A percentile compares a stretch with the other conserved stretches of the same genome.
Conservation (phyloP, 2,329 filamentous ascomycete genomes). For the Pseudogymnoascus sp. region DNA sequence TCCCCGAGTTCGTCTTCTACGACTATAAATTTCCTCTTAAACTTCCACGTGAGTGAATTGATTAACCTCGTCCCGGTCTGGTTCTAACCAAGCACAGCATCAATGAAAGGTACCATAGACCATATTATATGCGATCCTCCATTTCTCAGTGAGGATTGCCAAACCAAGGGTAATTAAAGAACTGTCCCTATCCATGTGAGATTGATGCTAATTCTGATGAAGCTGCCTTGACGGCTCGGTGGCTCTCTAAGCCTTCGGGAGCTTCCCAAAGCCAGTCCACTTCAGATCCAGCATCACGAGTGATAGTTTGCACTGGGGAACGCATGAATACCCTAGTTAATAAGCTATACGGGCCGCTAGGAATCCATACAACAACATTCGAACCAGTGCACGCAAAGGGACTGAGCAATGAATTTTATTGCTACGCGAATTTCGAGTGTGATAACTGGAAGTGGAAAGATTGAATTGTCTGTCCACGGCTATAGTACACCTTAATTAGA, state of each 20-base stretch:
- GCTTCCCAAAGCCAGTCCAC: not conserved
- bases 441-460: constrained; percentile 37
- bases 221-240: constrained; percentile 69
- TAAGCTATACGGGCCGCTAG: constrained; percentile 58
- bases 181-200: not conserved
- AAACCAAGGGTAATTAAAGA: constrained; percentile 55
- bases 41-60: constrained; percentile 42
- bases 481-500: not conserved
- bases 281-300: constrained; percentile 12
- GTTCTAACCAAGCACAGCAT: constrained; percentile 26
- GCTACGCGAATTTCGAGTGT: constrained; percentile 70
- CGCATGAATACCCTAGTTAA: constrained; percentile 57
- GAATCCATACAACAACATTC: constrained; percentile 57
- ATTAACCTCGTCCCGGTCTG: not conserved
- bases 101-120: constrained; percentile 56
- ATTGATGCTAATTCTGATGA: not conserved
- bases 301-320: constrained; percentile 71
- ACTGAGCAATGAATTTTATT: constrained; percentile 72
- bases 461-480: not conserved
- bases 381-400: constrained; percentile 61
- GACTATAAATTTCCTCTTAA: constrained; percentile 63
- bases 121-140: constrained; percentile 69
- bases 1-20: constrained; percentile 66
- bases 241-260: constrained; percentile 46
- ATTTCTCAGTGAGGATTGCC: constrained; percentile 71